Evolutionary conservation across 1,284 basidiomycete genomes (phyloP).

Genomic region (Anthracocystis panici-leucophaei): DNA sequence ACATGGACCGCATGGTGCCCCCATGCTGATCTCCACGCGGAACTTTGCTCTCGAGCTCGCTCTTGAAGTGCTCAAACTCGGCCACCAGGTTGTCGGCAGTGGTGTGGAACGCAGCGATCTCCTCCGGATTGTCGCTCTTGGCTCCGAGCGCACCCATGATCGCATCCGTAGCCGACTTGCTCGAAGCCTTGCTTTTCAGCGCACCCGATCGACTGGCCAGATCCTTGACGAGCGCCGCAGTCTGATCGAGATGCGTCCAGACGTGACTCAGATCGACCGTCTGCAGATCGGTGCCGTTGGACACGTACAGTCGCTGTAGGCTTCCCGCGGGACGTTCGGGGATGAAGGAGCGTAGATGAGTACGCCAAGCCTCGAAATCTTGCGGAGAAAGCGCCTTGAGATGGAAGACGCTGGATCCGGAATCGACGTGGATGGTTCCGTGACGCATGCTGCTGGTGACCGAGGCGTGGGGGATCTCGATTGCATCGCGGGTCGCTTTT

Average conservation of each 20-base stretch:
- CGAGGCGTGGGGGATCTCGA: slow-evolving; percentile 67
- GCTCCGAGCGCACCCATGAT: slow-evolving; percentile 43
- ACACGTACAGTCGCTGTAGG: slow-evolving; percentile 50
- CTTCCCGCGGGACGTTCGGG: slow-evolving; percentile 46
- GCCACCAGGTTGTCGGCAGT: slow-evolving; percentile 48
- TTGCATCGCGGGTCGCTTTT: slow-evolving; percentile 61
- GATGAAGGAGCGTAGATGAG: slow-evolving; percentile 62
- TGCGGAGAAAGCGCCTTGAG: slow-evolving; percentile 63
- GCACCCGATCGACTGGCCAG: slow-evolving; percentile 12
- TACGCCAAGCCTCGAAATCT: slow-evolving; percentile 66
- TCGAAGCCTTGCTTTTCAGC: slow-evolving; percentile 22
- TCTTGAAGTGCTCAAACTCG: slow-evolving; percentile 58
- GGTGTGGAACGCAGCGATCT: slow-evolving; percentile 41
- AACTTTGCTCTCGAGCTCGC: slow-evolving; percentile 54
- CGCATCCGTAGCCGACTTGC: slow-evolving; percentile 19
- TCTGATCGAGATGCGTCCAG: slow-evolving; percentile 51
- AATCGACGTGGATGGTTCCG: slow-evolving; percentile 68
- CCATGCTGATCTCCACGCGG: slow-evolving; percentile 36
- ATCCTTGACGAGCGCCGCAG: slow-evolving; percentile 54
- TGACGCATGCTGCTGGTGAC: slow-evolving; percentile 65
- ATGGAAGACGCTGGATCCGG: slow-evolving; percentile 66
- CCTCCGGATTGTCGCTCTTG: slow-evolving; percentile 24
- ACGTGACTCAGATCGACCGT: slow-evolving; percentile 54
- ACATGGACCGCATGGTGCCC: slow-evolving; percentile 56
- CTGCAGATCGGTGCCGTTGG: slow-evolving; percentile 55